These are phyloP conservation scores for Rhizopus sp. DNA, from an alignment of 371 early-diverging fungal species.

Conservation along the genomic window DNA sequence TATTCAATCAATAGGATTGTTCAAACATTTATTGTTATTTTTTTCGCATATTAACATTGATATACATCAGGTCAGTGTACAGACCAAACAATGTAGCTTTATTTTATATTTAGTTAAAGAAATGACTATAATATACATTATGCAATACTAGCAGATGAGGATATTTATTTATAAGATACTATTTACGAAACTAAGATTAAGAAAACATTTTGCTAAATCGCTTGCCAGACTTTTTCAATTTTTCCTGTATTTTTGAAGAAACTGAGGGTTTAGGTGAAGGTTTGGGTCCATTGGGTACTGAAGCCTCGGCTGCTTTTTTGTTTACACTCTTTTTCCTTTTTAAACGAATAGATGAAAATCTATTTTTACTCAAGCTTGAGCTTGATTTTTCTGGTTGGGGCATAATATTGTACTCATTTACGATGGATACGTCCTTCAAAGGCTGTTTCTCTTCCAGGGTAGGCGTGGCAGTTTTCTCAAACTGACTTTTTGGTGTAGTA, in stretches of 20 bases:
- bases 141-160: too few species aligned
- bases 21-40: too few species aligned
- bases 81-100: too few species aligned
- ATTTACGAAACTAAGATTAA: not conserved
- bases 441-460: not conserved
- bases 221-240: conserved; percentile 10
- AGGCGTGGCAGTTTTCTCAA: not conserved
- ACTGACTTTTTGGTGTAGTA: not conserved
- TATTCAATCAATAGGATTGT: too few species aligned
- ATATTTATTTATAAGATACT: too few species aligned
- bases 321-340: not conserved
- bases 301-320: not conserved
- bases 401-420: not conserved
- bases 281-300: not conserved
- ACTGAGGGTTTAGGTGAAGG: not conserved
- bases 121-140: too few species aligned
- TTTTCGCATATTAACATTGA: too few species aligned
- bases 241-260: conserved; percentile 9
- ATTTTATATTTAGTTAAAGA: too few species aligned
- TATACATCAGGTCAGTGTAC: too few species aligned
- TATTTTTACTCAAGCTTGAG: not conserved
- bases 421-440: not conserved
- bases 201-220: conserved; percentile 13
- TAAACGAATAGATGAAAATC: not conserved
- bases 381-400: not conserved